A percentile compares a stretch with the other conserved stretches of the same genome.
These are phyloP conservation scores for Canavalia ensiformis DNA, from an alignment of 306 rosid species.

Conservation along the genomic window DNA sequence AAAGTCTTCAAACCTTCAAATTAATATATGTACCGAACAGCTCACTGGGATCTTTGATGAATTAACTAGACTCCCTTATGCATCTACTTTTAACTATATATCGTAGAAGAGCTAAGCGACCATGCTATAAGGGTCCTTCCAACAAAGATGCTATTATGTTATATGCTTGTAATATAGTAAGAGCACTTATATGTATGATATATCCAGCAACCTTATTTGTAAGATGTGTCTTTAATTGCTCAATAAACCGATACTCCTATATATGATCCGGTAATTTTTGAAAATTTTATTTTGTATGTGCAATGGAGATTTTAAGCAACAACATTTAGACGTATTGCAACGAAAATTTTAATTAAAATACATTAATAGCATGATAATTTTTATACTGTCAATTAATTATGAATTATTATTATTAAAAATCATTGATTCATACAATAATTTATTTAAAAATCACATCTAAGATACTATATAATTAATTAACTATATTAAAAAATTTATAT, in stretches of 20 bases:
- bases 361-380: too few relatives aligned
- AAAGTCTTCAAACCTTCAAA: slow-evolving; percentile 38
- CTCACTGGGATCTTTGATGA: neutral
- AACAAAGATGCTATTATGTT: neutral
- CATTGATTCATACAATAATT: too few relatives aligned
- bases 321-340: neutral
- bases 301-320: neutral
- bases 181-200: neutral
- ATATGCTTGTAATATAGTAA: neutral
- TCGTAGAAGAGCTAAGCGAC: neutral
- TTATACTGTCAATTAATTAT: too few relatives aligned
- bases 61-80: neutral
- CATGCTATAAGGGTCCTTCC: neutral
- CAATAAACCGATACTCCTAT: neutral
- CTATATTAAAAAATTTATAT: too few relatives aligned
- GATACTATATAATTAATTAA: too few relatives aligned
- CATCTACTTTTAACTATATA: slow-evolving; percentile 6
- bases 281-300: neutral
- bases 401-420: too few relatives aligned
- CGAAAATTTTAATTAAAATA: too few relatives aligned
- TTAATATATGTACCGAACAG: neutral
- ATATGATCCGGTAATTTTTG: neutral
- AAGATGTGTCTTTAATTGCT: slow-evolving; percentile 5
- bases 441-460: too few relatives aligned
- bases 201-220: neutral